Evolutionary conservation across 1,284 basidiomycete genomes (phyloP), one percentile per base, ranked within the genome.

Genomic region (Boletus hoseneyae): DNA sequence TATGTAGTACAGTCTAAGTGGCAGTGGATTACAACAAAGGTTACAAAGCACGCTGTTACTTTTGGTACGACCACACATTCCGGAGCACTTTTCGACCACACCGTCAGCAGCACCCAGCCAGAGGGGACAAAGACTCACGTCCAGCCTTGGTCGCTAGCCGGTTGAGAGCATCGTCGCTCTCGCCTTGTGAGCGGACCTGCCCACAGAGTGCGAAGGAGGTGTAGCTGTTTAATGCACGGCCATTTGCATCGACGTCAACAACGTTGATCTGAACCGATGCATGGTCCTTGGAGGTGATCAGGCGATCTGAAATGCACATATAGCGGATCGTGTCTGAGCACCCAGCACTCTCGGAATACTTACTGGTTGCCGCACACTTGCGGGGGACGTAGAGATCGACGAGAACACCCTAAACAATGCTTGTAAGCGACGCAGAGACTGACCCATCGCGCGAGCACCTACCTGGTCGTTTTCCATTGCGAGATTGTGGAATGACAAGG

Each of bases 321-420:
- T 10, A 45, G 53, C 39, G 50, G 36, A 43, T 49, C 36, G 48
- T 41, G 40, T 41, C 49, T 32, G 29, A n/a, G 23, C 6, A 25
- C 21, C 21, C 35, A 36, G 52, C 35, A 46, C 5, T 40, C 11
- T 30, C 11, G 29, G 19, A 47, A 55, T 38, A 82, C 89, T 69
- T 69, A 94, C 91, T 93, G 64, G 92, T 97, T 55, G 93, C 92
- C 72, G 92, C 83, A 77, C 97, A 99, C 78, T 99, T 98, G 82
- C 96, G 93, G 72, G 96, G 96, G 71, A 99, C 94, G 82, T 99
- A 99, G 75, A 99, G 93, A 83, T 99, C 96, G 70, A 99, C 96
- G 73, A 99, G 95, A 73, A 93, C 82, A 79, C 96, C 95, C 92
- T 97, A 55, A 30, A 48, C 16, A 29, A 4, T 3, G 42, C 5